These are phyloP conservation scores for Bipolaris oryzae DNA, from an alignment of 2,329 filamentous ascomycete genomes.

Conservation along the genomic window DNA sequence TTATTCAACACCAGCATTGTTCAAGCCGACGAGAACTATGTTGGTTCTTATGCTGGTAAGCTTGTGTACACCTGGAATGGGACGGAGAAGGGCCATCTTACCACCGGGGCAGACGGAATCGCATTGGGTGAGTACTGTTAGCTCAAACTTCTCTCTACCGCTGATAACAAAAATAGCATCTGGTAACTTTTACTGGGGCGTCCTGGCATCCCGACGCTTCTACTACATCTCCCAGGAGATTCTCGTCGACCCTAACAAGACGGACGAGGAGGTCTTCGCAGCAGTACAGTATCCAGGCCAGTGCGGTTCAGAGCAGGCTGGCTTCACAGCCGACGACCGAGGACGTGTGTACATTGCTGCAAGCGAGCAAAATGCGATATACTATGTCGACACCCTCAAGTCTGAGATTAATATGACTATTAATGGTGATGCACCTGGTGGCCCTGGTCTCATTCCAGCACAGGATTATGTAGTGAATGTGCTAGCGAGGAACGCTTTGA, in stretches of 20 bases:
- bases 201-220: slow-evolving; percentile 50
- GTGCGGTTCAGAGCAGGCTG: slow-evolving; percentile 51
- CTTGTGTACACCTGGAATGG: slow-evolving; percentile 48
- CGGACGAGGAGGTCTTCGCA: slow-evolving; percentile 46
- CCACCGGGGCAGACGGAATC: slow-evolving; percentile 47
- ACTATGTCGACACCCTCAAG: slow-evolving; percentile 51
- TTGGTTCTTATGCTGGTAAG: slow-evolving; percentile 48
- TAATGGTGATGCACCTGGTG: slow-evolving; percentile 44
- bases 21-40: slow-evolving; percentile 49
- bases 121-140: slow-evolving; percentile 33
- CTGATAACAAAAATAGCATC: slow-evolving; percentile 28
- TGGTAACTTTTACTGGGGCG: slow-evolving; percentile 53
- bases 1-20: slow-evolving; percentile 48
- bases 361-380: slow-evolving; percentile 54
- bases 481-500: slow-evolving; percentile 48
- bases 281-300: slow-evolving; percentile 50
- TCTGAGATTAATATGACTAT: slow-evolving; percentile 43
- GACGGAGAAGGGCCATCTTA: slow-evolving; percentile 37
- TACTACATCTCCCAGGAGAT: slow-evolving; percentile 49
- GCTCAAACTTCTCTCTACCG: neutral
- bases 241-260: slow-evolving; percentile 39
- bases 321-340: slow-evolving; percentile 51
- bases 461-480: slow-evolving; percentile 51
- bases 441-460: slow-evolving; percentile 39
- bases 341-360: slow-evolving; percentile 52